Evolutionary conservation across 768 basidiomycete species (phyloP).

Genomic region (Hypsizygus marmoreus): DNA sequence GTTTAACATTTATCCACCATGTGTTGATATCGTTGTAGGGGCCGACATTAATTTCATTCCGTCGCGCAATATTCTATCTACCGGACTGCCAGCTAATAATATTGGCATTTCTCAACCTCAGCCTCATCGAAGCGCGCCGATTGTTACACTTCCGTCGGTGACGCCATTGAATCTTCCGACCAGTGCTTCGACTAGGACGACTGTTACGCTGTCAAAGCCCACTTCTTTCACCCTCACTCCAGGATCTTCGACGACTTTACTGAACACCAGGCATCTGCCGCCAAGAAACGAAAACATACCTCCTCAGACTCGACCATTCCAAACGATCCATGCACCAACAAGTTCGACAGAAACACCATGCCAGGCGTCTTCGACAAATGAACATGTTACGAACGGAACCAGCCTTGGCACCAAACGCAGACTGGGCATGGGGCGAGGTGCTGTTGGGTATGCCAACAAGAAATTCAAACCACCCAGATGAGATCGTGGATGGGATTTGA

Average conservation of each 20-base stretch:
- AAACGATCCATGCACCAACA: conserved; percentile 9
- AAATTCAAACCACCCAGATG: conserved; percentile 63
- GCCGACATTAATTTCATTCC: too few species aligned
- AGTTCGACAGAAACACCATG: conserved; percentile 2
- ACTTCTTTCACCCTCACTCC: conserved; percentile 6
- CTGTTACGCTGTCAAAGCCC: too few species aligned
- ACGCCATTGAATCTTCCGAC: too few species aligned
- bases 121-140: too few species aligned
- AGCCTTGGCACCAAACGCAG: conserved; percentile 50
- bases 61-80: too few species aligned
- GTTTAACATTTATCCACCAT: too few species aligned
- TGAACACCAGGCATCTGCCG: not conserved
- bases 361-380: not conserved
- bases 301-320: not conserved
- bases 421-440: conserved; percentile 61
- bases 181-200: too few species aligned
- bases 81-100: not conserved
- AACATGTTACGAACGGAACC: not conserved
- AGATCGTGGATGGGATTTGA: conserved; percentile 6
- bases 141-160: too few species aligned
- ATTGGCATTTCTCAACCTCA: too few species aligned
- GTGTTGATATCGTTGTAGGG: too few species aligned
- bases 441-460: conserved; percentile 61
- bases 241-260: conserved; percentile 1
- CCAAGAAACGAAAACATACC: conserved; percentile 1